These are phyloP conservation scores for Oropetium thomaeum DNA, from an alignment of 176 grass and related monocot genomes.

Conservation along the genomic window DNA sequence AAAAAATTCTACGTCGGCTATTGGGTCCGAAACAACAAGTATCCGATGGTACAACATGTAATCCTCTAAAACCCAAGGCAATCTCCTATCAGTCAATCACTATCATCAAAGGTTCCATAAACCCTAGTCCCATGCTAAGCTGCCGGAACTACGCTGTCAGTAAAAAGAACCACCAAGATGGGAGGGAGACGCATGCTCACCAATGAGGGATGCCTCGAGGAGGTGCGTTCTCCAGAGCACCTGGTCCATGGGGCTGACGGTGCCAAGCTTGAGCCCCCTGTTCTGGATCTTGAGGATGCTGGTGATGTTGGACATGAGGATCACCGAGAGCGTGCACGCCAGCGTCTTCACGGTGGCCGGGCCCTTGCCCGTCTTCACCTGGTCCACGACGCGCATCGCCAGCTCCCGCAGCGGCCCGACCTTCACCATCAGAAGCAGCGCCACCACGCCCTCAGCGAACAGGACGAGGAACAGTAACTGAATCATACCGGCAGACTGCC, in stretches of 20 bases:
- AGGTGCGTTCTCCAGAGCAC: slow-evolving; percentile 94
- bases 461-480: slow-evolving; percentile 81
- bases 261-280: slow-evolving; percentile 67
- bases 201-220: slow-evolving; percentile 91
- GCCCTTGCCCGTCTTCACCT: slow-evolving; percentile 73
- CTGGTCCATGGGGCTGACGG: slow-evolving; percentile 95
- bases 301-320: slow-evolving; percentile 69
- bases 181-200: slow-evolving; percentile 28
- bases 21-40: background rate
- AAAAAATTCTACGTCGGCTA: background rate
- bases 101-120: background rate
- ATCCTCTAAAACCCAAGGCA: background rate
- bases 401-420: slow-evolving; percentile 79
- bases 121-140: background rate
- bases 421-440: slow-evolving; percentile 86
- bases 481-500: slow-evolving; percentile 47
- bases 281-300: slow-evolving; percentile 92
- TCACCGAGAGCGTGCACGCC: slow-evolving; percentile 76
- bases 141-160: background rate
- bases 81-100: background rate
- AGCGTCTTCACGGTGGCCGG: slow-evolving; percentile 89
- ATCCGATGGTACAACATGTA: background rate
- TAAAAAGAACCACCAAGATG: background rate
- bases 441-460: slow-evolving; percentile 75
- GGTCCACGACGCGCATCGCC: slow-evolving; percentile 76